Evolutionary conservation across 1,139 yeast species (phyloP), one percentile per base, ranked within the genome.

Genomic region (Pichia sp.): DNA sequence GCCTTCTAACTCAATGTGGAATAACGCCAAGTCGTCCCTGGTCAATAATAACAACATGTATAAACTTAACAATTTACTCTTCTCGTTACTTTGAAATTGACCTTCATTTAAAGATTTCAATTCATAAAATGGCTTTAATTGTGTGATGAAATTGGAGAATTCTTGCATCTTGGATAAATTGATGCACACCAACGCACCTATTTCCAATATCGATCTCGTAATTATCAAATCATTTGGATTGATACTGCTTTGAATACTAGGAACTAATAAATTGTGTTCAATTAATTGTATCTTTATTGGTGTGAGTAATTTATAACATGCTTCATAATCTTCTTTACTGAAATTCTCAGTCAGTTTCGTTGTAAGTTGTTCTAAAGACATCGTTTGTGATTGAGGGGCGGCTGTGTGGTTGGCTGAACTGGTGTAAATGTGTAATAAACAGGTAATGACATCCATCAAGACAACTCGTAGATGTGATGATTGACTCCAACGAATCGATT

Each of bases 1-100:
- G 52, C 75, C 74, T 66, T 93, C 98, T 54, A 93, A 72, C 65
- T 89, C 96, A 32, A 90, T 83, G 67, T 93, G 97, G 70, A 93
- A 93, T 64, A 81, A 81, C 28, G 95, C 88, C 45, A 90, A 81
- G 58, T 84, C 86, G 44, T 95, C 95, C 62, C 85, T 85, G 15
- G 96, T 80, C 55, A 93, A 76, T 53, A 91, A 71, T 54, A 85
- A 77, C 54, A 93, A 70, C 57, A 93, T 72, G 60, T 88, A 85
- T 49, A 93, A 75, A 46, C 96, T 85, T 51, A 84, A 73, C 61
- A 93, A 70, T 65, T 91, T 90, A 60, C 84, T 85, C 60, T 85
- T 81, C 62, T 87, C 78, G 36, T 70, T 68, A 47, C 83, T 81
- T 52, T 85, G 67, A 30, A 44, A 43, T 27, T 43, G 34, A 40